phyloP scores from a whole-genome alignment of 164 flowering plant genomes.

The Warburgia ugandensis region DNA sequence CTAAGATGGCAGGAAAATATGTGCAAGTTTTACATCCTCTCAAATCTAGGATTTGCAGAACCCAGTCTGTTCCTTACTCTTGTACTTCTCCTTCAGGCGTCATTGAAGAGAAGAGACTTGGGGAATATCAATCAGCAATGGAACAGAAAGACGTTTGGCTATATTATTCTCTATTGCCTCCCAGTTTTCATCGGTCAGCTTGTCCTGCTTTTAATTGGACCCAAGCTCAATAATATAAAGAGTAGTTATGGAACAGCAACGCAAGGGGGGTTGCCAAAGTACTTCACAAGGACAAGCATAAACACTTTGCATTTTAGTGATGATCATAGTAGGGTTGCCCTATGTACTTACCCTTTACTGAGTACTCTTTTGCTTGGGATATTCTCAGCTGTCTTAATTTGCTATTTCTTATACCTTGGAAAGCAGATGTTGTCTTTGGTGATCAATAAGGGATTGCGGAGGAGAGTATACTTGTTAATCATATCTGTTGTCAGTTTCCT shows the following conservation, averaged over 20 bases:
- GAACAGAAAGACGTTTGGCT: constrained; percentile 64
- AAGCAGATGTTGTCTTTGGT: constrained; percentile 56
- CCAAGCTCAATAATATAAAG: constrained; percentile 29
- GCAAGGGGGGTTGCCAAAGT: constrained; percentile 50
- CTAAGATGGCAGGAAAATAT: constrained; percentile 70
- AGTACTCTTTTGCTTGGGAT: constrained; percentile 70
- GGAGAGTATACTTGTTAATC: constrained; percentile 66
- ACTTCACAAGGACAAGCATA: constrained; percentile 51
- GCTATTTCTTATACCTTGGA: constrained; percentile 71
- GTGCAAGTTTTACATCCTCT: constrained; percentile 81
- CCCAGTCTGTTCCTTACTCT: constrained; percentile 82
- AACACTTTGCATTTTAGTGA: constrained; percentile 5
- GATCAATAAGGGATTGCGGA: constrained; percentile 78
- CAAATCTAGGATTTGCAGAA: constrained; percentile 93
- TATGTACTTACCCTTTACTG: constrained; percentile 86
- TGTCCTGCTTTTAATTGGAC: constrained; percentile 52
- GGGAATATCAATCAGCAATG: constrained; percentile 54
- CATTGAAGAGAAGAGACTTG: constrained; percentile 55
- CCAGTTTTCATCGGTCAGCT: constrained; percentile 75
- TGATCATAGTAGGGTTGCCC: constrained; percentile 23
- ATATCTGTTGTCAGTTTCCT: constrained; percentile 62
- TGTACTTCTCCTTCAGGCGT: constrained; percentile 71
- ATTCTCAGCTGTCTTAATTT: constrained; percentile 45
- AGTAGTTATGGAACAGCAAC: constrained; percentile 15
- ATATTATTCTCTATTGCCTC: constrained; percentile 56